Base-by-base conservation (phyloP, 352 stramenopile genomes). In the Pythium rishiriense region DNA sequence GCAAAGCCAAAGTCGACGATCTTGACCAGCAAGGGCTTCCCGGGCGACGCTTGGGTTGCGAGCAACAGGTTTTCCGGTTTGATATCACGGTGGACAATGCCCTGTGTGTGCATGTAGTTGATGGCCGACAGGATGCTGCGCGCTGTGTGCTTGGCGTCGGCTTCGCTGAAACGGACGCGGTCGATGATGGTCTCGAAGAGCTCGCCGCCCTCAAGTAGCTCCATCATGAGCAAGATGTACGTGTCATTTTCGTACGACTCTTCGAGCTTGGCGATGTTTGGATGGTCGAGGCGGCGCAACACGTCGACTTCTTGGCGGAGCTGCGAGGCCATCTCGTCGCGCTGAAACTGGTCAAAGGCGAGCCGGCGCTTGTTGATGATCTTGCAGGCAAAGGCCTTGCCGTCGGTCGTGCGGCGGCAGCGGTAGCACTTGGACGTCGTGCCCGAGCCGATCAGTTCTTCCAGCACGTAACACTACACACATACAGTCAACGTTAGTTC, bases 1-100 rank as follows among this genome's bases (percentile, higher is more conserved):
- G 90, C 90, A 43, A 99, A 90, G 8, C 97, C 97, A 87, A 99
- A 99, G 78, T 99, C 97, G 69, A 99, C 99, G 58, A 99, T 98
- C 78, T 99, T 99, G 15, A 99, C 75, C 2, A 77, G 58, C 54
- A 92, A 37, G 6, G 58, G 33, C 24, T 62, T 62, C 7, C 55
- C 69, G 9, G 53, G 58, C 22, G 76, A 62, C 3, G 80, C 63
- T 17, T 55, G 31, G 33, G 82, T 59, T 1, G 76, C 66, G 12
- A 94, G 71, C 22, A 99, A 76, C 45, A 99, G 79, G 75, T 99
- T 99, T 74, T 99, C 98, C 0, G 97, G 97, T 79, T 99, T 99
- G 74, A 99, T 99, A 68, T 99, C 98, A 47, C 98, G 85, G 70
- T 99, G 98, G 72, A 99, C 69, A 49, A 94, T 71, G 14, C 81